phyloP scores from a whole-genome alignment of 2,329 filamentous ascomycete species.

The Arthrocladium fulminans region DNA sequence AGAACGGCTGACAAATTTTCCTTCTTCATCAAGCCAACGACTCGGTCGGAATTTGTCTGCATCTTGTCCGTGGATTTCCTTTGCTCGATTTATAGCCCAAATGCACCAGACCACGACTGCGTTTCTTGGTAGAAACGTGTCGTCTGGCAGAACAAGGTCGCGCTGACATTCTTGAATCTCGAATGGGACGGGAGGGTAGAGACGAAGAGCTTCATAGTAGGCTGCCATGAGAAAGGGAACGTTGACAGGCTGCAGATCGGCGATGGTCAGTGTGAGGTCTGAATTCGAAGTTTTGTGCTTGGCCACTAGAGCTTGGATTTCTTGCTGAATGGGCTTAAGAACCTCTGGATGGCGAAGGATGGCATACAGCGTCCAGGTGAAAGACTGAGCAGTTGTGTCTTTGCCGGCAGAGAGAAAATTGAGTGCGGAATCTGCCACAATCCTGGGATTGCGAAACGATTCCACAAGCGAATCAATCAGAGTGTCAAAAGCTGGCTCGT shows the following conservation, averaged over 20 bases:
- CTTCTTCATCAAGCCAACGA: constrained; percentile 39
- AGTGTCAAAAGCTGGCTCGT: constrained; percentile 37
- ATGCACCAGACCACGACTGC: constrained; percentile 55
- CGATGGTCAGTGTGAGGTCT: constrained; percentile 19
- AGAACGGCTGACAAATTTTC: constrained; percentile 34
- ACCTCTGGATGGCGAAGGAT: constrained; percentile 44
- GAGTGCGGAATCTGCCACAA: constrained; percentile 55
- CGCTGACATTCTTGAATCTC: constrained; percentile 54
- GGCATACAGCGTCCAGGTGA: constrained; percentile 57
- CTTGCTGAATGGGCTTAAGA: constrained; percentile 11
- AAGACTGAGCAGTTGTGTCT: constrained; percentile 56
- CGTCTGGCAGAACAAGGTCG: constrained; percentile 39
- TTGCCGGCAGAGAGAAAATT: constrained; percentile 58
- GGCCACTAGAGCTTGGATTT: constrained; percentile 17
- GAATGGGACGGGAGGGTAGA: constrained; percentile 58
- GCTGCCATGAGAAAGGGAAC: constrained; percentile 52
- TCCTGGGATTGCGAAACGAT: constrained; percentile 43
- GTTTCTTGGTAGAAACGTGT: constrained; percentile 40
- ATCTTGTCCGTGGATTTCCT: constrained; percentile 48
- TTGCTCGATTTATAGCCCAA: constrained; percentile 56
- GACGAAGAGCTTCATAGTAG: constrained; percentile 52
- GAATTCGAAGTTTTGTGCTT: neutral
- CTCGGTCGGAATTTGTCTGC: constrained; percentile 49
- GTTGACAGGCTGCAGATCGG: constrained; percentile 32
- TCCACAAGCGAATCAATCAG: constrained; percentile 54